Evolutionary conservation across 1,284 basidiomycete genomes (phyloP), one percentile per base, ranked within the genome.

Genomic region (Cutaneotrichosporon curvatum): DNA sequence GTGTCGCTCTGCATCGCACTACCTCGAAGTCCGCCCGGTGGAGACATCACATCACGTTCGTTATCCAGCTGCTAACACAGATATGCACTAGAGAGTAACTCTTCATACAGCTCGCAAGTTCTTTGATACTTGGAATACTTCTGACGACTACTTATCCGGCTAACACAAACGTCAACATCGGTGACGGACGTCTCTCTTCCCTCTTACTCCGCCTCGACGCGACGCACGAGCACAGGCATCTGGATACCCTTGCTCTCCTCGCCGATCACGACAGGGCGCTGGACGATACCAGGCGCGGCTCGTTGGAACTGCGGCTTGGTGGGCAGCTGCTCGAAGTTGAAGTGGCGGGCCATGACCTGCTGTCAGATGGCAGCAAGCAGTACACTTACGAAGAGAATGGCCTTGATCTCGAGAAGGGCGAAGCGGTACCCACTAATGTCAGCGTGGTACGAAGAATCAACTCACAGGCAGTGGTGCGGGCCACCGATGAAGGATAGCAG

Each of bases 401-500:
- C 78, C 60, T 82, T 82, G 67, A 77, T 80, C 60, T 86, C 82
- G 21, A 76, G 74, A 40, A 86, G 58, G 6, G 83, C 82, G 58
- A 86, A 85, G 55, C 77, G 76, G 62, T 79, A 84, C 7, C 83
- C 82, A 55, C 55, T 63, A 35, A 25, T 25, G 28, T 48, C 37
- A 40, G 36, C 34, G 4, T n/a, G 8, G 25, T n/a, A 9, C 2
- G 12, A n/a, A 4, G 23, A 11, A 15, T 2, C 6, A 14, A 55
- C 59, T 16, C 30, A 63, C 56, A 85, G 83, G 62, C 83, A 85
- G 34, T 81, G 79, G 46, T 83, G 71, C 54, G 79, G 78, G 19
- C 82, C 82, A 45, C 75, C 76, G 39, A 84, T 67, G 69, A 85
- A 87, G 18, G 82, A 82, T 47, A 85, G 60, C 30, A 77, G 76